Conservation (phyloP, 495 filamentous ascomycete genomes). For the Ramalina intermedia region DNA sequence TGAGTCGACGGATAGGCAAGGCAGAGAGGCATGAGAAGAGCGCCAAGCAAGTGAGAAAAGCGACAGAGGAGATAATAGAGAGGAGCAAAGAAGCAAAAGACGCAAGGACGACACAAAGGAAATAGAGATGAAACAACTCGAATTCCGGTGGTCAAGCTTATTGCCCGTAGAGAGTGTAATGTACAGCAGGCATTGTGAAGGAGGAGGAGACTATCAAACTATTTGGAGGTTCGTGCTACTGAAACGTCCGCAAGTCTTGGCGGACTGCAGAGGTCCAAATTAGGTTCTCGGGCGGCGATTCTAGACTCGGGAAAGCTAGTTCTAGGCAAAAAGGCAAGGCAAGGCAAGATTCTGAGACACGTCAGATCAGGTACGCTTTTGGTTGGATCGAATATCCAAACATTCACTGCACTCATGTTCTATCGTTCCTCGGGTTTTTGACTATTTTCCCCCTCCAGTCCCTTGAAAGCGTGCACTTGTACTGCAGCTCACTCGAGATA, state of each 20-base stretch:
- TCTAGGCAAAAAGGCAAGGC: too few relatives aligned
- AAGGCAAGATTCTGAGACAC: too few relatives aligned
- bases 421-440: too few relatives aligned
- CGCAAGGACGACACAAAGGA: conserved; percentile 15
- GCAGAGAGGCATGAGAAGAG: conserved; percentile 15
- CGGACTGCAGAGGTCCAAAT: too few relatives aligned
- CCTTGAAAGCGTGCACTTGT: background rate
- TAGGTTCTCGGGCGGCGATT: too few relatives aligned
- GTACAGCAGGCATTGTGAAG: conserved; percentile 1
- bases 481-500: background rate
- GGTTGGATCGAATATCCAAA: background rate
- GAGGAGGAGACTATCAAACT: conserved; percentile 1
- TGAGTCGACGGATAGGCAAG: conserved; percentile 19
- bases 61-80: conserved; percentile 7
- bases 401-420: background rate
- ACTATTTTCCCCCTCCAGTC: too few relatives aligned
- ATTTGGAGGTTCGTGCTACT: too few relatives aligned
- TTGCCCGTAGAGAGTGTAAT: too few relatives aligned
- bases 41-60: conserved; percentile 8
- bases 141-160: conserved; percentile 4
- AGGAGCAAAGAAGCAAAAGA: conserved; percentile 15
- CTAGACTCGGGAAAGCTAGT: too few relatives aligned
- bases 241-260: too few relatives aligned
- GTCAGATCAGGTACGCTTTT: too few relatives aligned
- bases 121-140: conserved; percentile 14